Percentiles rank a stretch among this genome's conserved stretches.
phyloP scores from a whole-genome alignment of 2,329 filamentous ascomycete genomes.

The Penicillium sp. region DNA sequence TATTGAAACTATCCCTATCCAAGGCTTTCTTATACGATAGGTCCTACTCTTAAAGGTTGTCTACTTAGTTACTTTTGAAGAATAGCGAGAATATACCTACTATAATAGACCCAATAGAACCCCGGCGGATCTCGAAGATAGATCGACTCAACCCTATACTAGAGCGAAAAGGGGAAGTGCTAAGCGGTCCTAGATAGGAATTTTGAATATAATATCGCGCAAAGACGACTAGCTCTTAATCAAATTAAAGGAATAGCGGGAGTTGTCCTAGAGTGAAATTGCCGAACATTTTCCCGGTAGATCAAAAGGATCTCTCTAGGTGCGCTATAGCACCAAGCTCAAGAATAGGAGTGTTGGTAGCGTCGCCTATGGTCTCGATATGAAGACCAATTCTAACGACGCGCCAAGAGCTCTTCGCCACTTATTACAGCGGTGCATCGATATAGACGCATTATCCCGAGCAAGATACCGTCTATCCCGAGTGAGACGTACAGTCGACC shows the following conservation, averaged over 20 bases:
- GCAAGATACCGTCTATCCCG: not conserved
- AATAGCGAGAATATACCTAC: constrained; percentile 7
- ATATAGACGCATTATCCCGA: not conserved
- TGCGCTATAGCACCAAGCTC: constrained; percentile 9
- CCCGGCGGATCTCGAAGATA: constrained; percentile 2
- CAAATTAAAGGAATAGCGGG: constrained; percentile 11
- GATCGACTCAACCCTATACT: constrained; percentile 2
- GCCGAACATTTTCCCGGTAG: constrained; percentile 10
- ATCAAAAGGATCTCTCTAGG: constrained; percentile 8
- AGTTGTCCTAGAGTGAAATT: constrained; percentile 6
- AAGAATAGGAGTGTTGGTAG: constrained; percentile 2
- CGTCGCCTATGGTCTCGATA: not conserved
- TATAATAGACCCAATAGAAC: not conserved
- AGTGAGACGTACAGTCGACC: not conserved
- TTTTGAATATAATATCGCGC: not conserved
- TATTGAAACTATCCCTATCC: constrained; percentile 11
- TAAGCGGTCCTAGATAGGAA: not conserved
- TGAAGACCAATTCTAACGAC: not conserved
- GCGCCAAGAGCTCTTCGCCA: not conserved
- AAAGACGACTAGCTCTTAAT: constrained; percentile 11
- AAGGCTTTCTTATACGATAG: constrained; percentile 11
- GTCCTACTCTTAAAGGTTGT: constrained; percentile 9
- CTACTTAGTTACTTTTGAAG: constrained; percentile 12
- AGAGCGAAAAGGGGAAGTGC: not conserved
- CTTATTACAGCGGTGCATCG: not conserved